phyloP scores from a whole-genome alignment of 2,329 filamentous ascomycete species.

The Apiospora kogelbergensis region DNA sequence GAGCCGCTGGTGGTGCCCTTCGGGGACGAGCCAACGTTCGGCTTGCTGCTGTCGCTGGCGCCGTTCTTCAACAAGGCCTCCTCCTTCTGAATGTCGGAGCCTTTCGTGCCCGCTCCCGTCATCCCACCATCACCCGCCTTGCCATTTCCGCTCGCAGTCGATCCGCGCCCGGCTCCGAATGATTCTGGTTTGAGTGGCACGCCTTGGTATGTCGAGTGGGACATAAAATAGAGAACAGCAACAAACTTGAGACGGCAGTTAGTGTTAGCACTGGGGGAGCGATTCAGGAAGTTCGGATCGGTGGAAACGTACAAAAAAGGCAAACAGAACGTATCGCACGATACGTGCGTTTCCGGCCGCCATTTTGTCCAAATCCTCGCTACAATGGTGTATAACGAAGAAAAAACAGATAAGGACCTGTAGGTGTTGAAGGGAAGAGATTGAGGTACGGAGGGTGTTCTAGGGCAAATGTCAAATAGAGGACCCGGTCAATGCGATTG shows the following conservation, averaged over 20 bases:
- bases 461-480: slow-evolving; percentile 1
- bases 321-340: slow-evolving; percentile 75
- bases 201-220: slow-evolving; percentile 52
- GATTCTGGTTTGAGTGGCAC: slow-evolving; percentile 44
- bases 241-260: slow-evolving; percentile 49
- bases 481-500: background rate
- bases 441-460: background rate
- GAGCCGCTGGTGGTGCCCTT: slow-evolving; percentile 22
- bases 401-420: background rate
- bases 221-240: slow-evolving; percentile 80
- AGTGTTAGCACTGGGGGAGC: slow-evolving; percentile 14
- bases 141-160: slow-evolving; percentile 22
- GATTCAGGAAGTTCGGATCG: background rate
- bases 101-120: slow-evolving; percentile 24
- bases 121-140: slow-evolving; percentile 18
- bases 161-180: slow-evolving; percentile 25
- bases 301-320: slow-evolving; percentile 68
- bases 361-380: slow-evolving; percentile 37
- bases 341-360: slow-evolving; percentile 74
- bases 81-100: slow-evolving; percentile 16
- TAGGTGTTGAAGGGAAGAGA: background rate
- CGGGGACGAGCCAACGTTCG: slow-evolving; percentile 23
- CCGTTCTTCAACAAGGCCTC: slow-evolving; percentile 18
- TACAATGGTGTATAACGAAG: background rate
- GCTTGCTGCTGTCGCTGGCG: slow-evolving; percentile 10